A percentile compares a stretch with the other conserved stretches of the same genome.
These are phyloP conservation scores for Clarkia xantiana DNA, from an alignment of 345 rosid genomes.

Conservation along the genomic window DNA sequence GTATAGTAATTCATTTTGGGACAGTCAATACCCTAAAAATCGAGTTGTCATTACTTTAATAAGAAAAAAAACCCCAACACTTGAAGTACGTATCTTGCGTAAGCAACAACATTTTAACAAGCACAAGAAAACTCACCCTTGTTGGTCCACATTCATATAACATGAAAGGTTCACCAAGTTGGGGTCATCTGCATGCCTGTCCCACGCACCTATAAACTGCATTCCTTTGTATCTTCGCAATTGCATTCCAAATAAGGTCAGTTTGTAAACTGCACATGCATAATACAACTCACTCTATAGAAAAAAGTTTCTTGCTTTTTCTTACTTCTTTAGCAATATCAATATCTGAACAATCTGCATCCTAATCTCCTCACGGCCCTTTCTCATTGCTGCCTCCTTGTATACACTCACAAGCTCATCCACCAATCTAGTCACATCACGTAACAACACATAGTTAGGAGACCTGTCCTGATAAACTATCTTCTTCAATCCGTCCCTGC, in stretches of 20 bases:
- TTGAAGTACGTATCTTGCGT: too few relatives aligned
- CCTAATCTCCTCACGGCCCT: slow-evolving; percentile 55
- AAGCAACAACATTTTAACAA: too few relatives aligned
- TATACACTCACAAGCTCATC: slow-evolving; percentile 52
- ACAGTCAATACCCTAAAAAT: too few relatives aligned
- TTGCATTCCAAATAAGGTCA: slow-evolving; percentile 2
- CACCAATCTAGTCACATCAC: slow-evolving; percentile 41
- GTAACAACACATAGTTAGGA: background rate
- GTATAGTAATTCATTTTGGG: too few relatives aligned
- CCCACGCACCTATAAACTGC: slow-evolving; percentile 59
- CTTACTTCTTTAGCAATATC: slow-evolving; percentile 63
- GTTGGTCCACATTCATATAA: slow-evolving; percentile 10
- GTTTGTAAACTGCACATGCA: background rate
- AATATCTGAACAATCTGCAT: slow-evolving; percentile 31
- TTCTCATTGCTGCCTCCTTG: slow-evolving; percentile 58
- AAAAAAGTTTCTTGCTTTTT: too few relatives aligned
- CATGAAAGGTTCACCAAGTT: slow-evolving; percentile 28
- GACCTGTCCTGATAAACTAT: background rate
- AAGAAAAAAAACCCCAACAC: too few relatives aligned
- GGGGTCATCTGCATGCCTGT: slow-evolving; percentile 44
- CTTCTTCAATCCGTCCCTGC: too few relatives aligned
- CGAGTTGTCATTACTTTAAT: too few relatives aligned
- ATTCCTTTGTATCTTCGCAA: slow-evolving; percentile 43
- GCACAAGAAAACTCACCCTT: too few relatives aligned
- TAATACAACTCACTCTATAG: background rate